Conservation (phyloP, 768 basidiomycete species). For the Vishniacozyma victoriae region DNA sequence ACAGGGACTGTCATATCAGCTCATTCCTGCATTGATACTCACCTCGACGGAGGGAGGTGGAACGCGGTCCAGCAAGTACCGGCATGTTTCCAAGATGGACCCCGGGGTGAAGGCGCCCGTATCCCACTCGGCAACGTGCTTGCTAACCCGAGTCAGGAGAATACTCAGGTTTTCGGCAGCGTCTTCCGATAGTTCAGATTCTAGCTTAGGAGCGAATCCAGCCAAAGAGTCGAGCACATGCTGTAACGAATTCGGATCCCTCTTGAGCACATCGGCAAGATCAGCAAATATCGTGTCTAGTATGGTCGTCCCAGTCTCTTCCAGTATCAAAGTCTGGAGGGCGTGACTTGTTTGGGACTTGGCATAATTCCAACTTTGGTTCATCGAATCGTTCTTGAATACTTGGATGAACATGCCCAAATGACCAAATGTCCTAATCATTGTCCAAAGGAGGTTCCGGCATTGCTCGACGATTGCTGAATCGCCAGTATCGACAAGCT, state of each 20-base stretch:
- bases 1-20: constrained; percentile 8
- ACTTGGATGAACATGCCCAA: constrained; percentile 26
- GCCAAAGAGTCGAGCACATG: constrained; percentile 15
- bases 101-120: constrained; percentile 25
- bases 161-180: constrained; percentile 13
- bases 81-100: constrained; percentile 10
- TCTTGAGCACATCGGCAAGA: constrained; percentile 25
- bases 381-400: constrained; percentile 7
- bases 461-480: constrained; percentile 20
- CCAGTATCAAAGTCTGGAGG: neutral
- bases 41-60: neutral
- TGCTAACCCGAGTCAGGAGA: constrained; percentile 20
- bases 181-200: constrained; percentile 15
- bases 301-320: neutral
- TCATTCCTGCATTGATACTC: neutral
- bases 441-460: constrained; percentile 1
- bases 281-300: too few relatives aligned
- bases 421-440: constrained; percentile 17
- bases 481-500: too few relatives aligned
- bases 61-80: constrained; percentile 5
- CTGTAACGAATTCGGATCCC: constrained; percentile 18
- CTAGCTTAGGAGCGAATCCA: constrained; percentile 2
- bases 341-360: neutral
- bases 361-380: neutral
- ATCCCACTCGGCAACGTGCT: constrained; percentile 33